Percentiles rank a stretch among this genome's conserved stretches.
phyloP scores from a whole-genome alignment of 2,329 filamentous ascomycete genomes.

The Pestalotiopsis sp. region DNA sequence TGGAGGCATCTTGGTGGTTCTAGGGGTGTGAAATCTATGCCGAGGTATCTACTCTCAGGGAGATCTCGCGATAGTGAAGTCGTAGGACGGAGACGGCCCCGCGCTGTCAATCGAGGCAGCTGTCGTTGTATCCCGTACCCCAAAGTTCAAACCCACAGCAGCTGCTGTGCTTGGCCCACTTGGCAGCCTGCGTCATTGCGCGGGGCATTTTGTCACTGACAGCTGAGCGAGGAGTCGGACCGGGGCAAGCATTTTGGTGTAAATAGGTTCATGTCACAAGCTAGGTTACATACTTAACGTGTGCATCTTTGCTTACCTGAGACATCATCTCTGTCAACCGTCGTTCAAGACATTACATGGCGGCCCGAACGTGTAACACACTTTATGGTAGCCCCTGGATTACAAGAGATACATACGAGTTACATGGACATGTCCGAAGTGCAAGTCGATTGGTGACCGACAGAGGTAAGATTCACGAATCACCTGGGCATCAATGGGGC shows the following conservation, averaged over 20 bases:
- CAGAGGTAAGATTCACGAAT: background rate
- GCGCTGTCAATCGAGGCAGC: conserved; percentile 1
- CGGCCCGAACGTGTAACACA: background rate
- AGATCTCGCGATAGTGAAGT: background rate
- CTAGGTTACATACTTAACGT: background rate
- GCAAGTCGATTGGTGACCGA: background rate
- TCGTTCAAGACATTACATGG: background rate
- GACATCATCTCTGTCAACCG: background rate
- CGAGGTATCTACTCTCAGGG: background rate
- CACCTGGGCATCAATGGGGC: background rate
- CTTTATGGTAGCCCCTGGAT: background rate
- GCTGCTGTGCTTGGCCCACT: background rate
- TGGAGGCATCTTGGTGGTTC: conserved; percentile 40
- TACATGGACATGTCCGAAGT: background rate
- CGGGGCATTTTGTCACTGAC: background rate
- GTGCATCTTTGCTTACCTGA: background rate
- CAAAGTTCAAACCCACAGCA: background rate
- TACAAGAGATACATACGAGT: background rate
- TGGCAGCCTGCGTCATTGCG: conserved; percentile 4
- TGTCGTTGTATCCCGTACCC: background rate
- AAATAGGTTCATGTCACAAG: background rate
- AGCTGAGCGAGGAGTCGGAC: background rate
- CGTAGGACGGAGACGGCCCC: background rate
- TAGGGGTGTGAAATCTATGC: background rate
- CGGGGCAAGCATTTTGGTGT: background rate